A percentile compares a stretch with the other conserved stretches of the same genome.
These are phyloP conservation scores for Perkinsus olseni DNA, from an alignment of 169 alveolate species.

Conservation along the genomic window DNA sequence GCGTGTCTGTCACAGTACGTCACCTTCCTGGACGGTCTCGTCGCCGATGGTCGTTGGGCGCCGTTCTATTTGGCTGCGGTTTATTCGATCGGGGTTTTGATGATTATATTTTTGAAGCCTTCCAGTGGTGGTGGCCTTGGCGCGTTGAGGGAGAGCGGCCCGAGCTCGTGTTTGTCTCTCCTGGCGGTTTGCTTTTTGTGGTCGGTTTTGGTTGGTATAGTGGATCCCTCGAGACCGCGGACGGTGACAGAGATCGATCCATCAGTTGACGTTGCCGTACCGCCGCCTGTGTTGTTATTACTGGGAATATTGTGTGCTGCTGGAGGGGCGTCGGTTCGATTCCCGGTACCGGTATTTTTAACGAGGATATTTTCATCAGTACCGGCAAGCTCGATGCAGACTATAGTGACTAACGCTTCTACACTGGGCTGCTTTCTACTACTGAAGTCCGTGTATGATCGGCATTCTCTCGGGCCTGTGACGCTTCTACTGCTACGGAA, in stretches of 20 bases:
- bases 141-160: not conserved
- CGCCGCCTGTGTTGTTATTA: not conserved
- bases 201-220: not conserved
- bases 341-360: not conserved
- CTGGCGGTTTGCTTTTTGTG: not conserved
- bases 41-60: not conserved
- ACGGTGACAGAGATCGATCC: not conserved
- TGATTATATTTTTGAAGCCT: not conserved
- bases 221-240: not conserved
- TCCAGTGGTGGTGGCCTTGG: not conserved
- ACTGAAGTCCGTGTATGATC: not conserved
- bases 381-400: not conserved
- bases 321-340: not conserved
- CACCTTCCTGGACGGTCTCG: not conserved
- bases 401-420: not conserved
- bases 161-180: not conserved
- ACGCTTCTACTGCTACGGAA: not conserved
- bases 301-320: not conserved
- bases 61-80: not conserved
- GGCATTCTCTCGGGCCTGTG: not conserved
- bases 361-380: not conserved
- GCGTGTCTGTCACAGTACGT: not conserved
- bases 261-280: not conserved
- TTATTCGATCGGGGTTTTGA: not conserved
- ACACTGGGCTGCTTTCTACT: not conserved